Base-by-base conservation (phyloP, 2,329 filamentous ascomycete genomes). In the Diaporthe batatas region DNA sequence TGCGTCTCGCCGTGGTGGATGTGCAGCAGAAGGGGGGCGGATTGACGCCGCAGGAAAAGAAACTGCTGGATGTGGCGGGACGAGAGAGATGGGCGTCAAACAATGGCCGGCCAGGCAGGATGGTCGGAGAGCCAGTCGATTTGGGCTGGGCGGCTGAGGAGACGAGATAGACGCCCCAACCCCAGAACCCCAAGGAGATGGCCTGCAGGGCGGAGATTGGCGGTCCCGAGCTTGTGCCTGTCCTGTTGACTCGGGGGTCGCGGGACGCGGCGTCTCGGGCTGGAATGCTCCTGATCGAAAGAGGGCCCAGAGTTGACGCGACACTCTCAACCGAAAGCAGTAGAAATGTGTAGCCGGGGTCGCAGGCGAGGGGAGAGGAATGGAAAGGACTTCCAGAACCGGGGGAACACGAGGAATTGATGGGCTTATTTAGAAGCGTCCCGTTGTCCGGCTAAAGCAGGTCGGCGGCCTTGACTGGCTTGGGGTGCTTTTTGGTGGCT, bases 131-230 rank as follows among this genome's bases (percentile, higher is more conserved):
- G 65, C 55, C 73, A 34, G 58, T 69, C 64, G 42, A 51, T 70
- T 29, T 34, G 39, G 21, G 34, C 32, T 62, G 70, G 70, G 73
- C 70, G 73, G 73, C 70, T 72, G 65, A 47, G 47, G 71, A 70
- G 54, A 71, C 70, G 65, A 74, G 70, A 72, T 74, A 74, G 72
- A 74, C 72, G 72, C 72, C 70, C 70, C 62, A 49, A 71, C 55
- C 42, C 67, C 67, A 47, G 49, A 36, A 36, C 29, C 59, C 59
- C 29, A 3, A 65, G 44, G 62, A 51, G 29, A 65, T 23, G 36
- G 62, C 62, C 62, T 65, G 62, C 62, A 65, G 44, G 62, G 62
- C 62, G 62, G 62, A 65, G 62, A 65, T 51, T 51, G 62, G 49
- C 44, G 29, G 62, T 51, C 62, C 44, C 51, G 62, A 51, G 59